Percentiles rank a stretch among this genome's conserved stretches.
Conservation (phyloP, 164 flowering plant species). For the Aristolochia fimbriata region DNA sequence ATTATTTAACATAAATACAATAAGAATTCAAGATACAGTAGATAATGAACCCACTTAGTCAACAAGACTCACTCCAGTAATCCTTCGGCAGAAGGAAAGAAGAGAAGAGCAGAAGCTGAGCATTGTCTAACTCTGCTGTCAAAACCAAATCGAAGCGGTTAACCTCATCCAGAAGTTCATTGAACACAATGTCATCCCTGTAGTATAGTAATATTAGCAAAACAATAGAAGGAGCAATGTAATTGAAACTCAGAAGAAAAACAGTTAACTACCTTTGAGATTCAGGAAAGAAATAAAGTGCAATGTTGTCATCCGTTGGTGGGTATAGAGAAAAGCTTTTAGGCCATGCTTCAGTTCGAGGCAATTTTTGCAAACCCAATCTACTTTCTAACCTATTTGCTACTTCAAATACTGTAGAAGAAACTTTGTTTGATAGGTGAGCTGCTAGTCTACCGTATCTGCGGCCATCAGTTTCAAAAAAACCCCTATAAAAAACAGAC, state of each 20-base stretch:
- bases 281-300: conserved; percentile 48
- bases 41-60: not conserved
- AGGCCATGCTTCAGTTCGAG: conserved; percentile 43
- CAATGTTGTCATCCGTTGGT: conserved; percentile 39
- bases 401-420: conserved; percentile 22
- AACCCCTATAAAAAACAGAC: not conserved
- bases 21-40: not conserved
- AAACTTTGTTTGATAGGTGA: conserved; percentile 47
- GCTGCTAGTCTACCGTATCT: conserved; percentile 18
- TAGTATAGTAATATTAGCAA: not conserved
- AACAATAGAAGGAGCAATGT: not conserved
- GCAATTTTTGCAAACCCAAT: conserved; percentile 20
- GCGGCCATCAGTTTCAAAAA: conserved; percentile 3
- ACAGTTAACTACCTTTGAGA: conserved; percentile 22
- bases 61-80: conserved; percentile 21
- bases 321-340: conserved; percentile 22
- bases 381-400: conserved; percentile 23
- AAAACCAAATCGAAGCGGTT: conserved; percentile 15
- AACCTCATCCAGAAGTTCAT: conserved; percentile 13
- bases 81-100: conserved; percentile 21
- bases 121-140: conserved; percentile 11
- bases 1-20: not conserved
- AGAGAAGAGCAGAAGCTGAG: conserved; percentile 23
- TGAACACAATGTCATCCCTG: conserved; percentile 13
- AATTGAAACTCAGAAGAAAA: not conserved